These are phyloP conservation scores for Coniosporium apollinis DNA, from an alignment of 495 filamentous ascomycete species.

Conservation along the genomic window DNA sequence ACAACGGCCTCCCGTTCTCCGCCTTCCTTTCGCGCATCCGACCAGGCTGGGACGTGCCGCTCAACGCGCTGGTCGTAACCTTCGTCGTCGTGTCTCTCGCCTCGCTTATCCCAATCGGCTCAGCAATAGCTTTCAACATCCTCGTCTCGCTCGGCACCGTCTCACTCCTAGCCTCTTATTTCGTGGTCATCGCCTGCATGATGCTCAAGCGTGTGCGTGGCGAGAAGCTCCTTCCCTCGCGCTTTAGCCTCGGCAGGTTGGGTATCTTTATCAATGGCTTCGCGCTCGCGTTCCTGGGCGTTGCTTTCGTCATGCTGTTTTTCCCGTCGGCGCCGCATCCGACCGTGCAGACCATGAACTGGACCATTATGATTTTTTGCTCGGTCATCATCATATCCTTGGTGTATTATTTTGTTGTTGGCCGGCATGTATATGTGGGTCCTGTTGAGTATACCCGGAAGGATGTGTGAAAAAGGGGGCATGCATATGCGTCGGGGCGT, in stretches of 20 bases:
- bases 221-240: conserved; percentile 25
- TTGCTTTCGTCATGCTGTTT: conserved; percentile 36
- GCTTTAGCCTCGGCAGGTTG: conserved; percentile 32
- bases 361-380: conserved; percentile 17
- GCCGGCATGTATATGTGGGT: conserved; percentile 14
- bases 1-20: conserved; percentile 39
- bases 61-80: conserved; percentile 34
- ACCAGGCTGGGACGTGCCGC: conserved; percentile 32
- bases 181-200: conserved; percentile 32
- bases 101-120: conserved; percentile 27
- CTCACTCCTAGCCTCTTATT: conserved; percentile 33
- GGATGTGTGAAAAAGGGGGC: background rate
- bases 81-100: conserved; percentile 10
- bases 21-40: conserved; percentile 32
- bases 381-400: conserved; percentile 12
- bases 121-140: conserved; percentile 29
- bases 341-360: conserved; percentile 15
- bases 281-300: conserved; percentile 26
- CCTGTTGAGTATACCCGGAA: conserved; percentile 20
- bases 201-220: conserved; percentile 20
- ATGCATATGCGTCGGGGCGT: too few relatives aligned
- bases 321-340: conserved; percentile 32
- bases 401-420: conserved; percentile 12
- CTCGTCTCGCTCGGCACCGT: conserved; percentile 30
- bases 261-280: conserved; percentile 33